Base-by-base conservation (phyloP, 805 yeast species). In the Isabelozyma pseudorhagii region DNA sequence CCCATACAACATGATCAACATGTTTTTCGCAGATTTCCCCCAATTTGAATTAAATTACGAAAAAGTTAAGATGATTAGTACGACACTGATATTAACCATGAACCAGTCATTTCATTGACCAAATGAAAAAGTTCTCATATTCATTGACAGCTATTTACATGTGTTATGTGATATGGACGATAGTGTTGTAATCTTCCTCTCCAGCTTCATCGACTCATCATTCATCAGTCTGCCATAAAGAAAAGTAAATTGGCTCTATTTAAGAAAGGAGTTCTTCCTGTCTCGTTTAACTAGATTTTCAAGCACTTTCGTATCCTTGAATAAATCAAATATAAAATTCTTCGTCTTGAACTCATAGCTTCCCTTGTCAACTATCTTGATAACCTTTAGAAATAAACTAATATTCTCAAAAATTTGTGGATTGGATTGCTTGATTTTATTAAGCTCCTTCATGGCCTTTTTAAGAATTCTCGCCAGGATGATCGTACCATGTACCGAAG, bases 321-420 rank as follows among this genome's bases (percentile, higher is more conserved):
- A 81, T 47, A 87, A 68, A 41, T 84, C 92, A 57, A 85, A 78
- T 13, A 90, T 69, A 59, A 83, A 85, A 54, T 81, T 75, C 38
- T 96, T 70, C 15, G 81, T 82, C 4, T 81, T 80, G 46, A 80
- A 82, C 54, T 84, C 80, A 64, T 82, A 87, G 76, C 78, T 73
- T 68, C 90, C 62, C 64, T 72, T 55, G 74, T 87, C 76, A 75
- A 76, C 58, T 72, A 75, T 48, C 68, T 74, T 66, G 74, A 72
- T 46, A 72, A 82, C 59, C 74, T 77, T 63, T 62, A 72, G 60
- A 47, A 87, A 82, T 46, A 87, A 65, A 2, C 73, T 79, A 10
- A 81, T 77, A 48, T 77, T 78, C 43, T 79, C 82, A 64, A 89
- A 84, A 28, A 77, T 62, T 8, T 72, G 72, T 1, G 85, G 83